Base-by-base conservation (phyloP, 2,329 filamentous ascomycete species). In the Fusarium azukiicola region DNA sequence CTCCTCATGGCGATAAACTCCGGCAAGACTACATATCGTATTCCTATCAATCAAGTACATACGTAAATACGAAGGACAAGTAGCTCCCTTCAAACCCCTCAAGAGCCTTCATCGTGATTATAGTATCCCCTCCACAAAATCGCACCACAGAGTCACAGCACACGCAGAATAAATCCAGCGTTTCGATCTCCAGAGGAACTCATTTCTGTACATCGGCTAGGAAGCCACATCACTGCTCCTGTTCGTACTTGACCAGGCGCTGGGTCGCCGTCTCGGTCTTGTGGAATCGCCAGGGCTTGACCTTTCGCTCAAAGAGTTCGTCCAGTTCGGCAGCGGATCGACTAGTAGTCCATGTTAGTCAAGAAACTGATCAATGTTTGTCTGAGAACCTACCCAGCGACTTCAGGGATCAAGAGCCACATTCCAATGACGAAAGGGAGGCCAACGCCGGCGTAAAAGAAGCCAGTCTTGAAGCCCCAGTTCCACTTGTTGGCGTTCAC, bases 291-390 rank as follows among this genome's bases (percentile, higher is more conserved):
- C 73, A 73, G 3, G 73, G 64, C 49, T 50, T 83, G 23, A 66
- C 61, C 49, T 71, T 74, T 14, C 70, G 54, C 63, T 83, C 78
- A 21, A 84, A 84, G 58, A 85, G 76, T 32, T 83, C 81, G 40
- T 85, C 84, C 13, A 66, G 10, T n/a, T 66, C 63, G 19, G 63
- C 63, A 36, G 63, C 44, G 13, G 63, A 66, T 36, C 63, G 63
- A 11, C 63, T 66, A 49, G 42, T 38, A 21, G 11, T 12, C 38
- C 4, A 14, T 36, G 27, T 66, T 47, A 66, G 63, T 21, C 32
- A 5, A 38, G 42, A n/a, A 3, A 17, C 12, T 27, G 14, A 17
- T 6, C 9, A n/a, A 36, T n/a, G 4, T 46, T 3, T 13, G 27
- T 7, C 13, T 4, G 9, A 47, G n/a, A 10, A 66, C 44, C 12